Percentiles rank a stretch among this genome's conserved stretches.
These are phyloP conservation scores for Cladophialophora chaetospira DNA, from an alignment of 2,329 filamentous ascomycete species.

Conservation along the genomic window DNA sequence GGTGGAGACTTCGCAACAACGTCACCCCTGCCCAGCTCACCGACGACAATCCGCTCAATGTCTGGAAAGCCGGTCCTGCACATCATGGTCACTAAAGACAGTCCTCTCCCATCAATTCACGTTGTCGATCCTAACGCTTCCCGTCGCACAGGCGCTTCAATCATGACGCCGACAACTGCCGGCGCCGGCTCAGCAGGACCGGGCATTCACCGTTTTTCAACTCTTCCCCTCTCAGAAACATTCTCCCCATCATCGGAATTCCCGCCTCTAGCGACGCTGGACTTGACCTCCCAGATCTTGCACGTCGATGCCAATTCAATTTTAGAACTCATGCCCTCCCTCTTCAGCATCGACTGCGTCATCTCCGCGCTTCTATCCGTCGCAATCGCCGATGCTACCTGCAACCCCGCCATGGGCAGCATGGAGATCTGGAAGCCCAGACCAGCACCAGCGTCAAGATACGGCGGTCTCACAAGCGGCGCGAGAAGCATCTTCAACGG, in stretches of 20 bases:
- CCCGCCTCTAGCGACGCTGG: conserved; percentile 44
- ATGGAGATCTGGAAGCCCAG: conserved; percentile 35
- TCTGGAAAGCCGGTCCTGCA: conserved; percentile 39
- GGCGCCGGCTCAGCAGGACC: conserved; percentile 14
- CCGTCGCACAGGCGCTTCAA: conserved; percentile 27
- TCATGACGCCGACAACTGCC: conserved; percentile 19
- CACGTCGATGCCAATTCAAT: conserved; percentile 45
- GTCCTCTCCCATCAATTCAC: conserved; percentile 43
- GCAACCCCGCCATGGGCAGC: conserved; percentile 42
- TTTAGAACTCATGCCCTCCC: conserved; percentile 45
- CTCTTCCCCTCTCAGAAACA: conserved; percentile 42
- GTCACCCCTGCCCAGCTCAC: conserved; percentile 9
- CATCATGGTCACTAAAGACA: conserved; percentile 43
- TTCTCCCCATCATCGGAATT: conserved; percentile 35
- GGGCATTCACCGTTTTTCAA: conserved; percentile 36
- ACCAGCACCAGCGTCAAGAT: conserved; percentile 26
- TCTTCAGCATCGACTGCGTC: conserved; percentile 52
- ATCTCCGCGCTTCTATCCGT: conserved; percentile 49
- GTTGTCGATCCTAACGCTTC: conserved; percentile 41
- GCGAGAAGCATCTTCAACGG: conserved; percentile 5
- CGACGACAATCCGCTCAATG: conserved; percentile 18
- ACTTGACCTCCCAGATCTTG: conserved; percentile 44
- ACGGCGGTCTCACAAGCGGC: not conserved
- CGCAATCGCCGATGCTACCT: conserved; percentile 46
- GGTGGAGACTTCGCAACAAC: conserved; percentile 23